These are phyloP conservation scores for Myxozyma melibiosi DNA, from an alignment of 805 yeast species.

Conservation along the genomic window DNA sequence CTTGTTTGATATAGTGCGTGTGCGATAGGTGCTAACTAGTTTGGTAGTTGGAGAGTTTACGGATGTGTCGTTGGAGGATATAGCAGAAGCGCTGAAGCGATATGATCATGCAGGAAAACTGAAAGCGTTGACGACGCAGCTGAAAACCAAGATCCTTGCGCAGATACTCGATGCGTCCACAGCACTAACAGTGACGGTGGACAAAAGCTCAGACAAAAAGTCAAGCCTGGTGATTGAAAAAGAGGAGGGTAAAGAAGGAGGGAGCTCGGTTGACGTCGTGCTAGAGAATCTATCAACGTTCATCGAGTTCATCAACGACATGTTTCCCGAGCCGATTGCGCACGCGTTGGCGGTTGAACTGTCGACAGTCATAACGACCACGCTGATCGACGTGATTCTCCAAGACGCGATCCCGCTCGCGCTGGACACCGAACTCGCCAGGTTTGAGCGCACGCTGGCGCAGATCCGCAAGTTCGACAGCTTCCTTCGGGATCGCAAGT, in stretches of 20 bases:
- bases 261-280: not conserved
- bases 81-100: conserved; percentile 19
- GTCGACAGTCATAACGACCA: conserved; percentile 10
- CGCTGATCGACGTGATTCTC: conserved; percentile 18
- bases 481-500: conserved; percentile 12
- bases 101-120: conserved; percentile 25
- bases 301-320: conserved; percentile 10
- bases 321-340: conserved; percentile 17
- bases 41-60: not conserved
- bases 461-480: conserved; percentile 16
- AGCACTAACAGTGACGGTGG: not conserved
- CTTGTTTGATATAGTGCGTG: not conserved
- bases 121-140: conserved; percentile 9
- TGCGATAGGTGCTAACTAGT: not conserved
- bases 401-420: conserved; percentile 19
- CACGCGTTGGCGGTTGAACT: conserved; percentile 19
- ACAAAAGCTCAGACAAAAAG: not conserved
- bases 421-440: conserved; percentile 1
- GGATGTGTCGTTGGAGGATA: conserved; percentile 8
- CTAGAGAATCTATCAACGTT: conserved; percentile 10
- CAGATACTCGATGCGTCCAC: conserved; percentile 7
- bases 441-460: conserved; percentile 15
- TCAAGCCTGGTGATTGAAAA: not conserved
- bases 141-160: conserved; percentile 6
- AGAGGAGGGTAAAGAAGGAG: not conserved